Evolutionary conservation across 176 grass and related monocot genomes (phyloP), one percentile per base, ranked within the genome.

Genomic region (Eremochloa ophiuroides): DNA sequence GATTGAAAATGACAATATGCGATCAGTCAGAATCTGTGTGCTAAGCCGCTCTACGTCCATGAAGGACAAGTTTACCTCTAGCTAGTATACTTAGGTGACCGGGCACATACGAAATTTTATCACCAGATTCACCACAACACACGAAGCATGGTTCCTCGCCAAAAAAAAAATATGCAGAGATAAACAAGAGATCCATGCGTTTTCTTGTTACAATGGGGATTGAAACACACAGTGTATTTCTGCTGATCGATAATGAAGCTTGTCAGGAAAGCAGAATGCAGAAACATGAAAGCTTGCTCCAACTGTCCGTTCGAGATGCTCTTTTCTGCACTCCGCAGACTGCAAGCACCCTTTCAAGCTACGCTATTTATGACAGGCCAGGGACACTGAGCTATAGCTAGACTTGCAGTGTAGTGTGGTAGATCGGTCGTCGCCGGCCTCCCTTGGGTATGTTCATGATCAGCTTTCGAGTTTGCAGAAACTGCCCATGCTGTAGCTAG

Each of bases 301-400:
- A 74, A 38, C 62, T 86, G 69, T 75, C 70, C 46, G 69, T 60
- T 75, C 8, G 44, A 47, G 44, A 75, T 59, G 69, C 58, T 34
- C 69, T 68, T 75, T 59, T n/a, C 47, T 66, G 69, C 74, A 60
- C 50, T 15, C 50, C 4, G 56, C 60, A n/a, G 16, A 2, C 15
- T 29, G 35, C 60, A 59, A 68, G 28, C 7, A 20, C 22, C 44
- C 4, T 66, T 65, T 39, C 43, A 55, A 63, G 38, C 39, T 48
- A 47, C 20, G 5, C 56, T 47, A 15, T 13, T 71, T 41, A 62
- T 80, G 18, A 33, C 46, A 43, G 50, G 70, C 18, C 66, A 62
- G 8, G 41, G 34, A 34, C 37, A 26, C 22, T 42, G 8, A 62
- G 38, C n/a, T 25, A 81, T n/a, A n/a, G n/a, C n/a, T n/a, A n/a